phyloP scores from a whole-genome alignment of 352 stramenopile species.

The Pythium monospermum region DNA sequence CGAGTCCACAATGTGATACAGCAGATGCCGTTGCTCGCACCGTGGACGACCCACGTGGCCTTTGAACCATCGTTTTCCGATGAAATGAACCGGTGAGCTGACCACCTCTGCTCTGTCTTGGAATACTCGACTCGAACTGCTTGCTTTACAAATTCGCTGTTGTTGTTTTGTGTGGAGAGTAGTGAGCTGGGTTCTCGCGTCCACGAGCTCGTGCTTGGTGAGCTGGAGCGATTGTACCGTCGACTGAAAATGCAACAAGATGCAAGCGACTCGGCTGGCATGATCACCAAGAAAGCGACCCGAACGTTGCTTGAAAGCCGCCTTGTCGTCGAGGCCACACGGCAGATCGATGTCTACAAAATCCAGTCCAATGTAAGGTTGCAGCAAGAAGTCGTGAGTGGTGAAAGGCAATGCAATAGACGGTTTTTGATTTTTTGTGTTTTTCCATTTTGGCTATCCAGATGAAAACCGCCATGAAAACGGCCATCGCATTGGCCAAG shows the following conservation, averaged over 20 bases:
- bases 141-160: not conserved
- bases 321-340: constrained; percentile 62
- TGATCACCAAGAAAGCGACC: constrained; percentile 36
- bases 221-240: constrained; percentile 34
- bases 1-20: no score
- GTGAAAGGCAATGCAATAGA: no score
- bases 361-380: constrained; percentile 40
- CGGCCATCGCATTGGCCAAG: constrained; percentile 18
- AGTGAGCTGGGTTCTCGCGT: constrained; percentile 44
- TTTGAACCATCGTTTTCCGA: constrained; percentile 40
- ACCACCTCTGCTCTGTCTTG: not conserved
- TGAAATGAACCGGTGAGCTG: constrained; percentile 38
- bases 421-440: not conserved
- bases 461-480: constrained; percentile 44
- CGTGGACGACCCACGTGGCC: constrained; percentile 40
- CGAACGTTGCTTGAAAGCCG: constrained; percentile 47
- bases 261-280: constrained; percentile 34
- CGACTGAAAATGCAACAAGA: constrained; percentile 39
- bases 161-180: not conserved
- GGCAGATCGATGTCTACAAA: constrained; percentile 35
- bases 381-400: not conserved
- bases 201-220: constrained; percentile 31
- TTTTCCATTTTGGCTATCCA: constrained; percentile 13
- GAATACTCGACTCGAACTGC: not conserved
- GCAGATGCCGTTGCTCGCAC: constrained; percentile 39